Evolutionary conservation across 2,329 filamentous ascomycete genomes (phyloP), one percentile per base, ranked within the genome.

Genomic region (Ploettnerulaceae sp.): DNA sequence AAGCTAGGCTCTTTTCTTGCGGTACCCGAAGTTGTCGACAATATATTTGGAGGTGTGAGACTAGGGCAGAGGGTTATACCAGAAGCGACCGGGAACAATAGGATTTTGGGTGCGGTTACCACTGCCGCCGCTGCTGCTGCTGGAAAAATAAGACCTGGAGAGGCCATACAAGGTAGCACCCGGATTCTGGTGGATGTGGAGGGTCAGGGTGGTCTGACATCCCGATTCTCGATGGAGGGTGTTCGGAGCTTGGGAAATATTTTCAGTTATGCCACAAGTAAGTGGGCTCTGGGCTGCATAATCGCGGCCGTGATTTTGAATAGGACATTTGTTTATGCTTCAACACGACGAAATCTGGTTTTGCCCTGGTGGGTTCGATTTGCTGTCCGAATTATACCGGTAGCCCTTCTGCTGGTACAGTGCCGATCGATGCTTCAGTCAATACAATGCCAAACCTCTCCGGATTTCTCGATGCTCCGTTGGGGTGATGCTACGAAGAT

Each of bases 261-360:
- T 48, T 90, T 97, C 67, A 86, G 82, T 58, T 98, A 97, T 67
- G 75, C 89, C 33, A 94, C 87, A 1, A 94, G 88, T 66, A 86
- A 86, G 66, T 97, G 93, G 93, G 90, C 91, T 0, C 71, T 97
- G 48, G 82, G 84, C 42, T 96, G 89, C 59, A 82, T 97, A 58
- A 79, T 83, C 28, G 86, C 91, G 74, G 89, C 89, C 17, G 79
- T 97, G 48, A 70, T 96, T 48, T 73, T 97, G 18, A 97, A 97
- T 64, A 81, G 93, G 47, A 94, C 93, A 5, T 84, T 90, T 48
- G 93, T 97, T 57, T 97, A 95, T 66, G 91, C 89, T 32, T 91
- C 90, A 0, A 91, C 89, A 11, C 77, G 93, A 52, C 79, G 90
- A 43, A 81, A 86, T 43, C 72, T 96, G n/a, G 76, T 77, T 7